Base-by-base conservation (phyloP, 192 early-diverging fungal genomes). In the Dimargaris xerosporica region DNA sequence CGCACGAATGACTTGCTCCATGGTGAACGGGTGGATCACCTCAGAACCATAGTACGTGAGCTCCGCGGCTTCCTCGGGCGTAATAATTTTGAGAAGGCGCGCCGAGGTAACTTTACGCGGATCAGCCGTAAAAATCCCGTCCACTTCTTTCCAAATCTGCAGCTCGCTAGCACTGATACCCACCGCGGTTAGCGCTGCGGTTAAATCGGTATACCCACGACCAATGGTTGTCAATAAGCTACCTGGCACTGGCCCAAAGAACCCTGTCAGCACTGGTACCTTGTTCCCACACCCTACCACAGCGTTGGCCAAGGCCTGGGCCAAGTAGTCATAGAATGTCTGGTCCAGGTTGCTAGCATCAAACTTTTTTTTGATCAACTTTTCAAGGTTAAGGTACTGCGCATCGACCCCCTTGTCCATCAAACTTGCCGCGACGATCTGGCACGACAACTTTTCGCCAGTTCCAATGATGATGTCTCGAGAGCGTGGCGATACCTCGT, bases 81-180 rank as follows among this genome's bases (percentile, higher is more conserved):
- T 90, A 74, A 99, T 99, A 62, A 90, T 84, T 28, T 85, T 80
- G 45, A 99, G 81, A 52, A 94, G 73, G 23, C 86, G 77, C 2
- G 96, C 96, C 19, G 76, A 65, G 26, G 83, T 86, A 25, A 90
- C 96, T 69, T 99, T 99, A 62, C 96, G 90, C 13, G 96, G 96
- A 67, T 99, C 96, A 5, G 94, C 96, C 0, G 94, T 99, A 67
- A 96, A 99, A 64, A 99, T 99, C 52, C 96, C 96, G 63, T 99
- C 96, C 10, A 99, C 96, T 65, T 99, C 96, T 70, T 99, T 99
- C 93, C 93, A 99, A 15, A 99, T 89, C 70, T 99, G 96, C 64
- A 99, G 80, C 64, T 99, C 96, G 50, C 85, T 78, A 16, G 94
- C 94, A 54, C 78, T 69, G 6, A 94, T 65, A 11, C 84, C 96